These are phyloP conservation scores for Panus rudis DNA, from an alignment of 768 basidiomycete species.

Conservation along the genomic window DNA sequence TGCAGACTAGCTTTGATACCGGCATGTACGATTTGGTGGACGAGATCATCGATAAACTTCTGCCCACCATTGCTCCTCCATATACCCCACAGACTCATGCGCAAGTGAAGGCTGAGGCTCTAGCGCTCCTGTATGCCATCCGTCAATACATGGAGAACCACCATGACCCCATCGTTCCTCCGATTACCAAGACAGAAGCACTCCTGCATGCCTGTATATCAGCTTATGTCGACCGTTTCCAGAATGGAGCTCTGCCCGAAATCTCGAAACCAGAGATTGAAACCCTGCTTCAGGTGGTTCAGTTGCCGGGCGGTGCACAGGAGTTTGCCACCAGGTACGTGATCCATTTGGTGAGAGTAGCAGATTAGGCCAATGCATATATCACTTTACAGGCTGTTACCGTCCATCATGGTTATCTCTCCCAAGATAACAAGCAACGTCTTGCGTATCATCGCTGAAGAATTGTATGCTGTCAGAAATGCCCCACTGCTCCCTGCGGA, in stretches of 20 bases:
- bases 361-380: no score
- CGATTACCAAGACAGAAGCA: neutral
- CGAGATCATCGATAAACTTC: neutral
- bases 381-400: no score
- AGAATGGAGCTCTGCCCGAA: neutral
- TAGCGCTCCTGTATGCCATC: neutral
- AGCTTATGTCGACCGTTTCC: neutral
- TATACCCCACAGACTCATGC: no score
- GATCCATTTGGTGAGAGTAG: neutral
- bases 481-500: neutral
- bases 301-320: neutral
- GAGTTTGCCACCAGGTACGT: neutral
- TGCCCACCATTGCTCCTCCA: no score
- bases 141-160: no score
- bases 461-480: neutral
- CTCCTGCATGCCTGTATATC: neutral
- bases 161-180: no score
- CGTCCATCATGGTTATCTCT: no score
- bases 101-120: neutral
- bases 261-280: neutral
- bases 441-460: neutral
- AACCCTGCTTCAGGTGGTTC: neutral
- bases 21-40: no score
- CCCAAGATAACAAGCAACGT: no score
- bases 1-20: conserved; percentile 2